Evolutionary conservation across 805 yeast species (phyloP).

Genomic region (Yarrowia sp.): DNA sequence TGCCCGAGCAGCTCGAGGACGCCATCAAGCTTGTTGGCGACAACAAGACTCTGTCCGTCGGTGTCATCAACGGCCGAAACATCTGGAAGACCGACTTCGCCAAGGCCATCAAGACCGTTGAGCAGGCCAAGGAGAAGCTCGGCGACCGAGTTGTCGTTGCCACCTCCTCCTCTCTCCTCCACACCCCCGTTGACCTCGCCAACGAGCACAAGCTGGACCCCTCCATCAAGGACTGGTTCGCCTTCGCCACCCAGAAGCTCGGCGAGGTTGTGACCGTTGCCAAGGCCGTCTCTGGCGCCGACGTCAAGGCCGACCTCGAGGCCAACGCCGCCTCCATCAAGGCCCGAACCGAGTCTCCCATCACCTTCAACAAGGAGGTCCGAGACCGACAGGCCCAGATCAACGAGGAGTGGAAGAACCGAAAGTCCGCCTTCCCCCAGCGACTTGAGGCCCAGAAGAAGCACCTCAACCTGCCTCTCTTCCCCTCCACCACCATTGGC

Average conservation of each 20-base stretch:
- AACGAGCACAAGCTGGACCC: constrained; percentile 89
- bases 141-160: constrained; percentile 81
- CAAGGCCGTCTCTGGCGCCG: constrained; percentile 66
- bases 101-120: constrained; percentile 77
- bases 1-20: constrained; percentile 90
- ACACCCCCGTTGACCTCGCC: constrained; percentile 95
- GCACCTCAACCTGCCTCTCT: constrained; percentile 88
- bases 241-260: constrained; percentile 96
- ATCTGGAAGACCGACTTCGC: constrained; percentile 97
- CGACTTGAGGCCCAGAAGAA: constrained; percentile 86
- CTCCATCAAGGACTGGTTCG: constrained; percentile 95
- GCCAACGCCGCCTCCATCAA: constrained; percentile 85
- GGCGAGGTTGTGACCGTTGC: constrained; percentile 87
- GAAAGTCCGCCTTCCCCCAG: constrained; percentile 80
- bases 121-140: constrained; percentile 77
- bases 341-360: constrained; percentile 79
- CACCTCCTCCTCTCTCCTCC: constrained; percentile 94
- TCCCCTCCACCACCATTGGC: constrained; percentile 99
- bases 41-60: constrained; percentile 84
- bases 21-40: constrained; percentile 64
- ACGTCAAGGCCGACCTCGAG: constrained; percentile 68
- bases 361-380: constrained; percentile 90
- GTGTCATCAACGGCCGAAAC: constrained; percentile 98
- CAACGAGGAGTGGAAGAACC: constrained; percentile 65
- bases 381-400: constrained; percentile 75